A percentile compares a stretch with the other conserved stretches of the same genome.
Conservation (phyloP, 306 rosid species). For the Acmispon strigosus region DNA sequence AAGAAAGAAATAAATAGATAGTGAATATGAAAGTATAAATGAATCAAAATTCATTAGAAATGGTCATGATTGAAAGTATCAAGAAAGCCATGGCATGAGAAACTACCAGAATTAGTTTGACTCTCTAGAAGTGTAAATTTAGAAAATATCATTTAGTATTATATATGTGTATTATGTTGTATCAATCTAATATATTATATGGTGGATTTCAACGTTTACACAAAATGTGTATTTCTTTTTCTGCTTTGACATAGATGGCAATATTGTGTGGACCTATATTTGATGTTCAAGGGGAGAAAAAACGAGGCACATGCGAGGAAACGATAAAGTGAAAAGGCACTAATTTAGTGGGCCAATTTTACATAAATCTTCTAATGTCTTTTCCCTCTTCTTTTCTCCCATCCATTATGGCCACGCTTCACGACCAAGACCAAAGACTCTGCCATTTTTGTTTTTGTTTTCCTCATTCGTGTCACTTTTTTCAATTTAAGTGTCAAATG, state of each 20-base stretch:
- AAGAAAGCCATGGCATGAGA: neutral
- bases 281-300: slow-evolving; percentile 18
- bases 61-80: neutral
- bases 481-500: slow-evolving; percentile 17
- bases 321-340: slow-evolving; percentile 38
- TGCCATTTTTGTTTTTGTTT: neutral
- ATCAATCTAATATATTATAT: neutral
- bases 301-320: slow-evolving; percentile 36
- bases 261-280: slow-evolving; percentile 4
- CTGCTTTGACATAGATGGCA: neutral
- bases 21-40: too few species aligned
- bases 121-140: slow-evolving; percentile 29
- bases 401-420: slow-evolving; percentile 32
- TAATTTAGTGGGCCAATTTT: slow-evolving; percentile 48
- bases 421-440: slow-evolving; percentile 25
- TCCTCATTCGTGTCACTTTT: neutral
- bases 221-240: neutral
- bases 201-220: slow-evolving; percentile 10
- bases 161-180: neutral
- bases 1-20: too few species aligned
- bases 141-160: neutral
- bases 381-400: slow-evolving; percentile 10
- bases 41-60: too few species aligned
- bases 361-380: slow-evolving; percentile 30
- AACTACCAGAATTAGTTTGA: slow-evolving; percentile 15